Percentiles rank a stretch among this genome's conserved stretches.
These are phyloP conservation scores for Colletotrichum endophyticum DNA, from an alignment of 2,329 filamentous ascomycete species.

Conservation along the genomic window DNA sequence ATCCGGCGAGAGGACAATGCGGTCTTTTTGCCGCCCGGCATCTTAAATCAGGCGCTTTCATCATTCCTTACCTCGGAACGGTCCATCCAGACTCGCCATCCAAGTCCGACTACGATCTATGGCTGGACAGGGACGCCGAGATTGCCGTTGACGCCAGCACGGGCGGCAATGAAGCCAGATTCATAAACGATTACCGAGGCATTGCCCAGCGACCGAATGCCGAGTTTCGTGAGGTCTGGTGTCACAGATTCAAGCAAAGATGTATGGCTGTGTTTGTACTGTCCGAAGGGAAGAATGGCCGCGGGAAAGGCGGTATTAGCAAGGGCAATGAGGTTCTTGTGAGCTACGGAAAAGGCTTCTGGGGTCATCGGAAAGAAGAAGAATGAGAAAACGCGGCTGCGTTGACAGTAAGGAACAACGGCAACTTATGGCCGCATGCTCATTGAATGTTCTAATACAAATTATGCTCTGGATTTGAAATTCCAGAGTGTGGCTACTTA, in stretches of 20 bases:
- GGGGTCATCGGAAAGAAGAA: neutral
- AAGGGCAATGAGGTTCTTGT: slow-evolving; percentile 70
- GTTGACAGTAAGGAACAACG: neutral
- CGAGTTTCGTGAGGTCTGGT: slow-evolving; percentile 65
- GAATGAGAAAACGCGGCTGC: neutral
- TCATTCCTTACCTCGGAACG: slow-evolving; percentile 67
- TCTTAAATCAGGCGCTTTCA: slow-evolving; percentile 58
- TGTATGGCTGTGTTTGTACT: slow-evolving; percentile 65
- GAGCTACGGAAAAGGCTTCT: slow-evolving; percentile 73
- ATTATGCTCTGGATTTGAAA: neutral
- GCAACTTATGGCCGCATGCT: neutral
- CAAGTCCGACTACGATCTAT: slow-evolving; percentile 67
- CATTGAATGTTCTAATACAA: neutral
- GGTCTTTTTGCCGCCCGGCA: slow-evolving; percentile 64
- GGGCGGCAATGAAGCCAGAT: slow-evolving; percentile 68
- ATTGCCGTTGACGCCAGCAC: slow-evolving; percentile 65
- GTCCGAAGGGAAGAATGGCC: slow-evolving; percentile 41
- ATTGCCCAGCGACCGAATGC: slow-evolving; percentile 58
- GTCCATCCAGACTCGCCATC: slow-evolving; percentile 50
- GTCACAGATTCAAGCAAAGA: slow-evolving; percentile 52
- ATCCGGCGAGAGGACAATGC: slow-evolving; percentile 63
- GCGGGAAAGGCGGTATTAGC: slow-evolving; percentile 45
- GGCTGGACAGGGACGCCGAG: slow-evolving; percentile 60
- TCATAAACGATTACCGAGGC: slow-evolving; percentile 71
- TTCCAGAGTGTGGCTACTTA: neutral